Evolutionary conservation across 2,329 filamentous ascomycete species (phyloP).

Genomic region (Blastomyces emzantsi): DNA sequence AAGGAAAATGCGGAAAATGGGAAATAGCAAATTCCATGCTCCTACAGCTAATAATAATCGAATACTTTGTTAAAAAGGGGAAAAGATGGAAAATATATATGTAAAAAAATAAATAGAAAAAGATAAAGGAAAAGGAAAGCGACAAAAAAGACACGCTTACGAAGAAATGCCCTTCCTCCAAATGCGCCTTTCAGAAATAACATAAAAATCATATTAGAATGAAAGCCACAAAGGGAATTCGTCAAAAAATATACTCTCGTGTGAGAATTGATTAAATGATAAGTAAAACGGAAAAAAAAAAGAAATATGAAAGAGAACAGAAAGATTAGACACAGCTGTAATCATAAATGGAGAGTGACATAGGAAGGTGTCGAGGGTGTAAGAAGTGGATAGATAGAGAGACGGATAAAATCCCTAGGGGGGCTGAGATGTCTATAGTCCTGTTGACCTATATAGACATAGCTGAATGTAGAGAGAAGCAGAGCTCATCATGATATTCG

Average conservation of each 20-base stretch:
- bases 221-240: conserved; percentile 9
- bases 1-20: conserved; percentile 6
- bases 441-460: not conserved
- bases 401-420: not conserved
- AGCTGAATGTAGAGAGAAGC: not conserved
- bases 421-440: not conserved
- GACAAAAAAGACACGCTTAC: not conserved
- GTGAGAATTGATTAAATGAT: conserved; percentile 6
- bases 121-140: not conserved
- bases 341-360: not conserved
- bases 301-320: not conserved
- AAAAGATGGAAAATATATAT: not conserved
- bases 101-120: not conserved
- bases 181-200: conserved; percentile 11
- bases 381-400: not conserved
- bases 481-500: not conserved
- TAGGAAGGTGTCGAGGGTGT: not conserved
- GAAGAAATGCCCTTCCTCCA: not conserved
- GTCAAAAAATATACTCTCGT: not conserved
- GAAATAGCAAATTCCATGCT: not conserved
- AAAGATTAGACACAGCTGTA: not conserved
- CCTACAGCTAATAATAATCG: not conserved
- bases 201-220: not conserved
- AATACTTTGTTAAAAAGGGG: not conserved
- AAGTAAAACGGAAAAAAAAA: conserved; percentile 18